Evolutionary conservation across 495 filamentous ascomycete species (phyloP), one percentile per base, ranked within the genome.

Genomic region (Talaromyces proteolyticus): DNA sequence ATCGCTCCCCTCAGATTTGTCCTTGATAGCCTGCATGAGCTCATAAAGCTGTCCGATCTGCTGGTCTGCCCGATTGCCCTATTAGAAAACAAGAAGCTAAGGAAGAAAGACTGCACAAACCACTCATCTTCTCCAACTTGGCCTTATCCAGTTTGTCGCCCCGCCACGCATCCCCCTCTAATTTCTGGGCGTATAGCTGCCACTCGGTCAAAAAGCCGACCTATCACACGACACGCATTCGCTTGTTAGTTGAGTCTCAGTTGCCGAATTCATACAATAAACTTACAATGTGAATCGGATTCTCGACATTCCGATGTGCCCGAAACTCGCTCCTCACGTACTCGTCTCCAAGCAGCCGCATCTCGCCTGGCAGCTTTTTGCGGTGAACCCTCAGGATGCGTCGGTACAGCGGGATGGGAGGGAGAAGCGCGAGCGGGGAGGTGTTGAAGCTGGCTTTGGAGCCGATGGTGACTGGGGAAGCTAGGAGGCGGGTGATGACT

Each of bases 151-250:
- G 63, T 57, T 81, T 87, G 50, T 84, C 89, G 0, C 82, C 91
- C 29, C 69, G 67, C 91, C 93, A 96, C 0, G 75, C 63, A 38
- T 94, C 85, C 0, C 91, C 90, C 57, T 97, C 93, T 16, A 99
- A 60, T 55, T 85, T 79, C 64, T 98, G 92, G 8, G 88, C 91
- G 60, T 97, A 98, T 24, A 87, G 64, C 62, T 97, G 93, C 93
- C 93, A 98, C 67, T 96, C 91, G 0, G 87, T 92, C 57, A 97
- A 73, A 61, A 98, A 98, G 3, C 93, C 93, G 54, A 96, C 86
- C 91, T 95, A 26, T 25, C 49, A 37, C 18, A 26, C 20, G 11
- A 17, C 14, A 18, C 45, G 3, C 24, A 14, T 40, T 46, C 21
- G 18, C n/a, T 49, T 10, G n/a, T 25, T 4, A n/a, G 4, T 47